These are phyloP conservation scores for Afroboletus lepidellus DNA, from an alignment of 1,284 basidiomycete genomes.

Conservation along the genomic window DNA sequence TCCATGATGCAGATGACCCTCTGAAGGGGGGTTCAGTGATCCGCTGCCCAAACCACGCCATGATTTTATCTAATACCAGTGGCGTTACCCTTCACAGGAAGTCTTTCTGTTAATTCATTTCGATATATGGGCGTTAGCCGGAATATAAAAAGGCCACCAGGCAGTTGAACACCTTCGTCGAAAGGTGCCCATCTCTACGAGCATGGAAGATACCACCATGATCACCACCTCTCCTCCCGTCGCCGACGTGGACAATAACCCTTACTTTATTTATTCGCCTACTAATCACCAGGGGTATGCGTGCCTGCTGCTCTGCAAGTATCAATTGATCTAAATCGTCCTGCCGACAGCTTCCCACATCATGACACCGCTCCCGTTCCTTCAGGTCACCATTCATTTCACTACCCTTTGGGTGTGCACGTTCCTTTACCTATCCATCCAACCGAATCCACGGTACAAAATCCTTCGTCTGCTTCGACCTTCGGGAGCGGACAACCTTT, in stretches of 20 bases:
- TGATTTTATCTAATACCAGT: constrained; percentile 1
- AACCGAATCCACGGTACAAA: not conserved
- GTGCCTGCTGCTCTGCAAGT: not conserved
- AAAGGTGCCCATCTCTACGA: not conserved
- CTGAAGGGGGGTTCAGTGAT: not conserved
- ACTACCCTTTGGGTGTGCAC: not conserved
- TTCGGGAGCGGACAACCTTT: not conserved
- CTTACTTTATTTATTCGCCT: not conserved
- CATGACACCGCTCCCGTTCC: not conserved
- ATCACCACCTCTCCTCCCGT: not conserved
- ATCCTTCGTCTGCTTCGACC: not conserved
- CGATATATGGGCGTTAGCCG: not conserved
- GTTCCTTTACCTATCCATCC: not conserved
- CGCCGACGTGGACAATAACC: not conserved
- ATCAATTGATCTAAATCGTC: not conserved
- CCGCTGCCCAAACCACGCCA: not conserved
- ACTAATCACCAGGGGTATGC: constrained; percentile 9
- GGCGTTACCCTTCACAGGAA: not conserved
- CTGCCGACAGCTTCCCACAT: not conserved
- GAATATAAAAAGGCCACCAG: too few species aligned
- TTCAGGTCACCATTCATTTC: not conserved
- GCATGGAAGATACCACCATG: not conserved
- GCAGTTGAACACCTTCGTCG: not conserved
- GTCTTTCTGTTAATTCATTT: not conserved
- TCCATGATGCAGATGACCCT: too few species aligned